Conservation (phyloP, 2,329 filamentous ascomycete genomes). For the Paecilomyces formosus region DNA sequence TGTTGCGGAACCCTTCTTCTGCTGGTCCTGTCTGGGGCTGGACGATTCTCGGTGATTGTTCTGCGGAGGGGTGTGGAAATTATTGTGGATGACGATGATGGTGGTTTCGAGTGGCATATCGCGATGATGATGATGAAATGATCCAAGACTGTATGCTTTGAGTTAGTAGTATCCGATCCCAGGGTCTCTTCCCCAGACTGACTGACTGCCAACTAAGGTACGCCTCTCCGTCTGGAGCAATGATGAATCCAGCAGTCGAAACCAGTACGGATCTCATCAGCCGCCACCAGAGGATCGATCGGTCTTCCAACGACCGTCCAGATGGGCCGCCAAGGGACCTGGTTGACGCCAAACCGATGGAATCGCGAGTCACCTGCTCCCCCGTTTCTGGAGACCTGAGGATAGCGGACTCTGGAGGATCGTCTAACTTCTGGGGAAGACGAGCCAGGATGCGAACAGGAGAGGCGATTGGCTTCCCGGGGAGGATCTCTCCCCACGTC, state of each 20-base stretch:
- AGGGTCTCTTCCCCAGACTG: too few relatives aligned
- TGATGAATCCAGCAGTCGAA: too few relatives aligned
- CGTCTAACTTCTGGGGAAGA: not conserved
- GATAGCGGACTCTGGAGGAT: not conserved
- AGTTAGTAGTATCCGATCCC: too few relatives aligned
- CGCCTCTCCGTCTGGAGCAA: too few relatives aligned
- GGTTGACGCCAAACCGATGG: not conserved
- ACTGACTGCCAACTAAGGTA: too few relatives aligned
- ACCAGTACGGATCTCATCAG: not conserved
- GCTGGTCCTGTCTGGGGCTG: not conserved
- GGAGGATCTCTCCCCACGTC: not conserved
- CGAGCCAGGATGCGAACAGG: not conserved
- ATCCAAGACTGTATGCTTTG: too few relatives aligned
- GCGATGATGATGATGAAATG: too few relatives aligned
- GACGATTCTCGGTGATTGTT: not conserved
- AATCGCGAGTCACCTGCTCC: not conserved
- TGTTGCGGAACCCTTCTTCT: not conserved
- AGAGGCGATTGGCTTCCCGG: not conserved
- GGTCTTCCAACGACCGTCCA: not conserved
- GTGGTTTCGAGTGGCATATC: too few relatives aligned
- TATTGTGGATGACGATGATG: not conserved
- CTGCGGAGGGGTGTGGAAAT: not conserved
- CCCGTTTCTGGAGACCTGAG: too few relatives aligned
- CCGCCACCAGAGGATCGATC: not conserved
- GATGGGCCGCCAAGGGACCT: not conserved